Conservation (phyloP, 805 yeast genomes). For the Kregervanrija fluxuum region DNA sequence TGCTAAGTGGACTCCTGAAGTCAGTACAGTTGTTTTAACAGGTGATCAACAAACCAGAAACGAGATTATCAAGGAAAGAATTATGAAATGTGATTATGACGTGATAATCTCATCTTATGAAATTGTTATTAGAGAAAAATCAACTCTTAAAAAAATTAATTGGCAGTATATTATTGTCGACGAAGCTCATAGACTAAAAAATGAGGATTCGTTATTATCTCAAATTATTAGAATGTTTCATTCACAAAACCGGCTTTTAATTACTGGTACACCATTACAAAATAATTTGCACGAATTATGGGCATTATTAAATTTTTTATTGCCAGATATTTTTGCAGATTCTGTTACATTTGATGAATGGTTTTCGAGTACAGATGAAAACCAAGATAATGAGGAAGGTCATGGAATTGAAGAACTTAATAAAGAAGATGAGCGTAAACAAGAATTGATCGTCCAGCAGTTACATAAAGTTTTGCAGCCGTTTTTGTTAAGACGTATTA, state of each 20-base stretch:
- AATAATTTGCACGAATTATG: slow-evolving; percentile 74
- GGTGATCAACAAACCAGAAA: slow-evolving; percentile 69
- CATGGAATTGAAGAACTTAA: slow-evolving; percentile 20
- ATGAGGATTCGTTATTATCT: slow-evolving; percentile 64
- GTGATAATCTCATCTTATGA: slow-evolving; percentile 69
- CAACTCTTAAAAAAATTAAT: slow-evolving; percentile 54
- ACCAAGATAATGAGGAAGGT: slow-evolving; percentile 19
- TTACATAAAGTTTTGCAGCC: slow-evolving; percentile 73
- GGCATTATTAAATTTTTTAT: slow-evolving; percentile 69
- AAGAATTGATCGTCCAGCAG: slow-evolving; percentile 51
- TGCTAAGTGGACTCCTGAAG: slow-evolving; percentile 74
- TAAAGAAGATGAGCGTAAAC: slow-evolving; percentile 24
- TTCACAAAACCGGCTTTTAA: slow-evolving; percentile 60
- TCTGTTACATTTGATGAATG: slow-evolving; percentile 69
- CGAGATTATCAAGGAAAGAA: slow-evolving; percentile 40
- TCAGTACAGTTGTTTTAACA: slow-evolving; percentile 59
- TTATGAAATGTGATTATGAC: slow-evolving; percentile 60
- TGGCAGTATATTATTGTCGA: slow-evolving; percentile 78
- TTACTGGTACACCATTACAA: slow-evolving; percentile 80
- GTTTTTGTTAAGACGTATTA: slow-evolving; percentile 67
- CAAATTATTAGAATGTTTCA: slow-evolving; percentile 70
- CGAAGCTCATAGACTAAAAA: slow-evolving; percentile 79
- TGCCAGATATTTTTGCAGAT: slow-evolving; percentile 75
- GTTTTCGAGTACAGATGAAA: slow-evolving; percentile 43
- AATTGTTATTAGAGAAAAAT: slow-evolving; percentile 68